Base-by-base conservation (phyloP, 108 stramenopile species). In the Fragilaria radians region DNA sequence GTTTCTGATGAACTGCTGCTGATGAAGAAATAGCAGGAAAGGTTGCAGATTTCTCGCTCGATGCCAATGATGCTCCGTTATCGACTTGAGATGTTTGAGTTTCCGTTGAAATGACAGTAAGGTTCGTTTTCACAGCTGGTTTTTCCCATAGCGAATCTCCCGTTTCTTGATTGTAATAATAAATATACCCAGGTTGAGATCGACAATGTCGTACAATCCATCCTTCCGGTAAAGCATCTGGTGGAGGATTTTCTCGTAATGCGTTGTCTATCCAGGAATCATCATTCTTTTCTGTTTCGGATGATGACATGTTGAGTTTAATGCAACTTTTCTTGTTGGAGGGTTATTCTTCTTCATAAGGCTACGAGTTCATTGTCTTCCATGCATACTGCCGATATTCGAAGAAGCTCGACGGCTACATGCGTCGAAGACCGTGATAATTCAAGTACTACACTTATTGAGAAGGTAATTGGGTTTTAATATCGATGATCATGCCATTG, bases 151-250 rank as follows among this genome's bases (percentile, higher is more conserved):
- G 71, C 22, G 75, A 76, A 48, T 73, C 66, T 5, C 93, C 93
- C 2, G 85, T 86, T 2, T 83, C 82, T 36, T 76, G 77, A 65
- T 89, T 74, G 61, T 75, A 94, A 60, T 91, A 94, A 68, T 85
- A 94, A 30, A 59, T 76, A 29, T 57, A 67, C 9, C 78, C 76
- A 17, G 86, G 86, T 28, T 75, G 50, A 19, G 76, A 71, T 7
- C 52, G 48, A n/a, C 66, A 61, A 26, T 62, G 63, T 45, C 67
- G 54, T 32, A 81, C 28, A n/a, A 85, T 66, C 91, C 91, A 93
- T 19, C 78, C 81, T 1, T 68, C 17, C 3, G 88, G 88, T 0
- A 93, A 62, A 28, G 80, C 52, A 2, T 57, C 30, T 1, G 85
- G 83, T 11, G 79, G 81, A n/a, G 77, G 75, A 51, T 55, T n/a